A percentile compares a stretch with the other conserved stretches of the same genome.
These are phyloP conservation scores for Vitis amurensis DNA, from an alignment of 164 flowering plant species.

Conservation along the genomic window DNA sequence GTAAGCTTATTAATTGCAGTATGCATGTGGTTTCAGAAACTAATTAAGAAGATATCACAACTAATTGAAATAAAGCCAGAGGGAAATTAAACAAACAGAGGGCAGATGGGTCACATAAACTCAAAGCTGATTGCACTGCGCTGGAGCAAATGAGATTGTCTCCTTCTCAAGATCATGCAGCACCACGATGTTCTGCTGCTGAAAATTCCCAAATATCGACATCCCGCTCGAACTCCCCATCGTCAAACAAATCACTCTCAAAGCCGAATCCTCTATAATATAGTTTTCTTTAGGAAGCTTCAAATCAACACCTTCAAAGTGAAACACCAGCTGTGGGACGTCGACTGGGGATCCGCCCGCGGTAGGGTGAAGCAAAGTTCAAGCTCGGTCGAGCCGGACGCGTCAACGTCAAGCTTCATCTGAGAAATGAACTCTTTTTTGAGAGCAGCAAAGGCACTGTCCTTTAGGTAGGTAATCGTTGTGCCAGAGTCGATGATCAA, in stretches of 20 bases:
- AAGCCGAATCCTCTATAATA: conserved; percentile 52
- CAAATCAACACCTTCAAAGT: conserved; percentile 68
- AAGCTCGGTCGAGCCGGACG: conserved; percentile 46
- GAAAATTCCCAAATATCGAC: conserved; percentile 86
- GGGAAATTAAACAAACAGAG: neutral
- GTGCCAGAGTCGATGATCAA: conserved; percentile 92
- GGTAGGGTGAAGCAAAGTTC: conserved; percentile 73
- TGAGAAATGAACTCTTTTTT: conserved; percentile 59
- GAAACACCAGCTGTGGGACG: conserved; percentile 70
- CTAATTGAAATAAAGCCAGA: too few relatives aligned
- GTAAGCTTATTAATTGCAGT: too few relatives aligned
- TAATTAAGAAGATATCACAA: too few relatives aligned
- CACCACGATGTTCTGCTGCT: conserved; percentile 81
- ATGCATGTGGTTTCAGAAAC: too few relatives aligned
- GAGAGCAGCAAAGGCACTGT: conserved; percentile 39
- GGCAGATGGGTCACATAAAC: neutral
- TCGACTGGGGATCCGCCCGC: conserved; percentile 18
- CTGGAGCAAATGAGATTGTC: conserved; percentile 59
- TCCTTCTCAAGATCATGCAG: conserved; percentile 73
- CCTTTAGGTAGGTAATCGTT: conserved; percentile 66
- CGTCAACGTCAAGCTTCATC: conserved; percentile 43
- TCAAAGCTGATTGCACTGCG: conserved; percentile 56
- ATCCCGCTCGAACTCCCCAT: conserved; percentile 66
- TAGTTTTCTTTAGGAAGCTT: conserved; percentile 76
- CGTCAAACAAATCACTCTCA: conserved; percentile 69